These are phyloP conservation scores for Allomyces arbusculus DNA, from an alignment of 192 early-diverging fungal species.

Conservation along the genomic window DNA sequence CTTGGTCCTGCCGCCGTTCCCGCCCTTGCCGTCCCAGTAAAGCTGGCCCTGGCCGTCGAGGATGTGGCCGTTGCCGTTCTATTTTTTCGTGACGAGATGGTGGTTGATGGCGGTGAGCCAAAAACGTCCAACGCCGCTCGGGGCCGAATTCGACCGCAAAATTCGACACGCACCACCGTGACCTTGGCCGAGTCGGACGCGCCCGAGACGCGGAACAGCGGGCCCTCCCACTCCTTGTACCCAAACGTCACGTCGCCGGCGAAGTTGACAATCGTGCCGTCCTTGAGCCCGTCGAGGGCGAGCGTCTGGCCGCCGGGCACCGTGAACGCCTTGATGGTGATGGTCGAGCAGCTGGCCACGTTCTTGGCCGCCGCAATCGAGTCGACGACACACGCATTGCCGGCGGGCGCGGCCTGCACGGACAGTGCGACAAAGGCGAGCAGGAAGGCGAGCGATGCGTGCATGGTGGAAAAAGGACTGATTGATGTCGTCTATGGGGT, in stretches of 20 bases:
- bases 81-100: too few relatives aligned
- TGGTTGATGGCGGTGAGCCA: too few relatives aligned
- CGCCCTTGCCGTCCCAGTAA: slow-evolving; percentile 12
- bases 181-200: not conserved
- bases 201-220: slow-evolving; percentile 5
- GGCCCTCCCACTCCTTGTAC: slow-evolving; percentile 1
- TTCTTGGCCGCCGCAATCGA: too few relatives aligned
- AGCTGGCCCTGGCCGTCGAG: slow-evolving; percentile 6
- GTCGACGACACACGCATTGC: too few relatives aligned
- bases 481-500: too few relatives aligned
- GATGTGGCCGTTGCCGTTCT: slow-evolving; percentile 2
- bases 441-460: too few relatives aligned
- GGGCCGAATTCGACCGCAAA: too few relatives aligned
- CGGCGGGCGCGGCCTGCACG: too few relatives aligned
- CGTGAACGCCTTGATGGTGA: slow-evolving; percentile 1
- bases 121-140: too few relatives aligned
- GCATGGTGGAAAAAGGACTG: too few relatives aligned
- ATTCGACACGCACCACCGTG: not conserved
- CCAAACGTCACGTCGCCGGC: slow-evolving; percentile 1
- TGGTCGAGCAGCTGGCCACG: too few relatives aligned
- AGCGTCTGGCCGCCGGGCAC: slow-evolving; percentile 4
- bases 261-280: slow-evolving; percentile 3
- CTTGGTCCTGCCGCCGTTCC: slow-evolving; percentile 9
- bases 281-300: not conserved
- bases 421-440: too few relatives aligned